Percentiles rank a stretch among this genome's conserved stretches.
Conservation (phyloP, 225 moss, liverwort and hornwort genomes). For the Lunularia cruciata region DNA sequence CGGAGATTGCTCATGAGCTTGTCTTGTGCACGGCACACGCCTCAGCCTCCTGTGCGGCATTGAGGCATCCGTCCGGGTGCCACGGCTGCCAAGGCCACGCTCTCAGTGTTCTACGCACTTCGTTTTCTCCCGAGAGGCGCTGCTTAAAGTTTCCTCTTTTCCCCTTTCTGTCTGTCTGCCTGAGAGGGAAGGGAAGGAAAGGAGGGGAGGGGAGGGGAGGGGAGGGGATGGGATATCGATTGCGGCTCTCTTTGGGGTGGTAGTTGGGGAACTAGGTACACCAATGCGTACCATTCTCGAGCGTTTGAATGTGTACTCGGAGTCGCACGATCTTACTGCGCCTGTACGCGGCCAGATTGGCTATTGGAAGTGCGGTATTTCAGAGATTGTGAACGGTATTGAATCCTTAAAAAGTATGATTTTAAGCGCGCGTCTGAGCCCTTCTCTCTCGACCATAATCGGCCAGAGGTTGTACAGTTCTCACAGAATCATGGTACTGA, state of each 20-base stretch:
- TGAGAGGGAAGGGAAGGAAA: neutral
- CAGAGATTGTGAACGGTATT: constrained; percentile 12
- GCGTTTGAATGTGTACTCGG: neutral
- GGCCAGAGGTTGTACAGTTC: neutral
- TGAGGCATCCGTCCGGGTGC: neutral
- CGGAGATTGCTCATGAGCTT: too few relatives aligned
- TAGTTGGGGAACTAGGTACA: neutral
- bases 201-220: too few relatives aligned
- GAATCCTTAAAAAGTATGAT: too few relatives aligned
- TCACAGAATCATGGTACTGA: too few relatives aligned
- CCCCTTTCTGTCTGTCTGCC: neutral
- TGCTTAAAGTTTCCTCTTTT: neutral
- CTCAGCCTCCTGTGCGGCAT: neutral
- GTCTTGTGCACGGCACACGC: constrained; percentile 4
- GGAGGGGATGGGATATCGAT: too few relatives aligned
- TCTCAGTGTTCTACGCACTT: neutral
- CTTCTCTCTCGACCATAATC: neutral
- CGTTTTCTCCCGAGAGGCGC: neutral
- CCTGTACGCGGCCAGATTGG: neutral
- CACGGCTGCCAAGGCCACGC: neutral
- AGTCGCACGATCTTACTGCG: neutral
- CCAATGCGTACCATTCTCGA: neutral
- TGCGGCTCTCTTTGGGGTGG: neutral
- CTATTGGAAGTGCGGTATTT: neutral
- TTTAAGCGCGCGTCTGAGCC: neutral